A percentile compares a stretch with the other conserved stretches of the same genome.
These are phyloP conservation scores for Barbatosphaeria neglecta DNA, from an alignment of 495 filamentous ascomycete genomes.

Conservation along the genomic window DNA sequence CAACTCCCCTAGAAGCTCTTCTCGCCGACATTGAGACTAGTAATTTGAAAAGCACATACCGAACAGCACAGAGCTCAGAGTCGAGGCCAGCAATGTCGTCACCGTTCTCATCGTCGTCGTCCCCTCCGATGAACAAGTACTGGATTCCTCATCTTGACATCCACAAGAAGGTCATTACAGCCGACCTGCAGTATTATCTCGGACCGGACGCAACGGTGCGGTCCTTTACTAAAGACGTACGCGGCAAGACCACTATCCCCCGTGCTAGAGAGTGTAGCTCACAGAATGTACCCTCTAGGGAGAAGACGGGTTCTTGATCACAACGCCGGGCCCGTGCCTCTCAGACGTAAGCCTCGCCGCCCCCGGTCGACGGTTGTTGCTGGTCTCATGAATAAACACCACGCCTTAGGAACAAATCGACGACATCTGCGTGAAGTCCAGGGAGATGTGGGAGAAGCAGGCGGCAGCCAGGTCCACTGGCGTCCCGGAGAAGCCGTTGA, in stretches of 20 bases:
- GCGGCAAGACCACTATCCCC: slow-evolving; percentile 7
- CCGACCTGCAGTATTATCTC: slow-evolving; percentile 44
- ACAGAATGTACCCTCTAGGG: slow-evolving; percentile 23
- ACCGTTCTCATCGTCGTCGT: slow-evolving; percentile 22
- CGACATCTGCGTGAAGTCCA: slow-evolving; percentile 45
- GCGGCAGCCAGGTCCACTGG: slow-evolving; percentile 38
- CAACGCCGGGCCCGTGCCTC: slow-evolving; percentile 40
- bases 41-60: not conserved
- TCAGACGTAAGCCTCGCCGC: slow-evolving; percentile 36
- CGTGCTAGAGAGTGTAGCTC: not conserved
- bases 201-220: slow-evolving; percentile 42
- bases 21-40: not conserved
- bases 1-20: not conserved
- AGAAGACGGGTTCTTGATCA: slow-evolving; percentile 45
- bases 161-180: slow-evolving; percentile 45
- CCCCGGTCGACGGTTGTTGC: not conserved
- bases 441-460: slow-evolving; percentile 43
- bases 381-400: slow-evolving; percentile 17
- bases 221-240: slow-evolving; percentile 40
- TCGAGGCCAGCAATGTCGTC: not conserved
- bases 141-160: slow-evolving; percentile 47
- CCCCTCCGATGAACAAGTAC: slow-evolving; percentile 37
- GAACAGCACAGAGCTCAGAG: not conserved
- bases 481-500: slow-evolving; percentile 35
- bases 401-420: slow-evolving; percentile 43